A percentile compares a stretch with the other conserved stretches of the same genome.
phyloP scores from a whole-genome alignment of 108 stramenopile genomes.

The Nitzschia sp. region DNA sequence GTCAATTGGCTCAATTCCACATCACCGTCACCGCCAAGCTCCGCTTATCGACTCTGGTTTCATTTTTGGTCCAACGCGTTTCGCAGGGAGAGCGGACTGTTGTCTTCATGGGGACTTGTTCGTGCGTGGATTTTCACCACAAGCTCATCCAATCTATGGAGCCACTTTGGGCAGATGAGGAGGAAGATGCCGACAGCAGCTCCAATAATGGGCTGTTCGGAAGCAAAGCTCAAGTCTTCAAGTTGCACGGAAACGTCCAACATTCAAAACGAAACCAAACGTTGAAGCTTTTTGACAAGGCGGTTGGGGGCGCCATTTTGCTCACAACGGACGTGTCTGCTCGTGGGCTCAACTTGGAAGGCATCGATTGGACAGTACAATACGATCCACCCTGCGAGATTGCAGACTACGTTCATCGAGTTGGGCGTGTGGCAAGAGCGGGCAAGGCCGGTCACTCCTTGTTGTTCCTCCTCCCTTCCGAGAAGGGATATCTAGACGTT shows the following conservation, averaged over 20 bases:
- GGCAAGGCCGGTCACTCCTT: slow-evolving; percentile 85
- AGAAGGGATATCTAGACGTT: slow-evolving; percentile 81
- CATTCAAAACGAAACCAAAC: slow-evolving; percentile 71
- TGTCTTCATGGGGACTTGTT: slow-evolving; percentile 95
- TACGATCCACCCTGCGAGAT: slow-evolving; percentile 92
- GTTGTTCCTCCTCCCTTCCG: slow-evolving; percentile 89
- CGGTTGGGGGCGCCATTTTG: slow-evolving; percentile 51
- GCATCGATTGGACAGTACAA: slow-evolving; percentile 92
- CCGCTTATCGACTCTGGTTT: slow-evolving; percentile 81
- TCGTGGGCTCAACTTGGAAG: slow-evolving; percentile 88
- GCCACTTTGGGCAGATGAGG: slow-evolving; percentile 38
- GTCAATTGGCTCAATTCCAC: slow-evolving; percentile 87
- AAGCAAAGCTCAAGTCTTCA: slow-evolving; percentile 52
- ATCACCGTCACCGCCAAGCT: slow-evolving; percentile 91
- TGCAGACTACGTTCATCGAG: slow-evolving; percentile 89
- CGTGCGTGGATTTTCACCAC: slow-evolving; percentile 93
- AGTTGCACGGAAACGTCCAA: slow-evolving; percentile 85
- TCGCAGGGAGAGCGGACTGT: slow-evolving; percentile 74
- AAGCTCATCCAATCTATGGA: slow-evolving; percentile 62
- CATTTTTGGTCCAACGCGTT: slow-evolving; percentile 80
- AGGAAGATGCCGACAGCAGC: slow-evolving; percentile 3
- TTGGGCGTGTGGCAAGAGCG: slow-evolving; percentile 87
- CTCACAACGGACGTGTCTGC: slow-evolving; percentile 93
- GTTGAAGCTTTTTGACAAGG: slow-evolving; percentile 52
- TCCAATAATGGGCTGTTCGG: slow-evolving; percentile 59